Evolutionary conservation across 1,284 basidiomycete genomes (phyloP).

Genomic region (Ganoderma resinaceum): DNA sequence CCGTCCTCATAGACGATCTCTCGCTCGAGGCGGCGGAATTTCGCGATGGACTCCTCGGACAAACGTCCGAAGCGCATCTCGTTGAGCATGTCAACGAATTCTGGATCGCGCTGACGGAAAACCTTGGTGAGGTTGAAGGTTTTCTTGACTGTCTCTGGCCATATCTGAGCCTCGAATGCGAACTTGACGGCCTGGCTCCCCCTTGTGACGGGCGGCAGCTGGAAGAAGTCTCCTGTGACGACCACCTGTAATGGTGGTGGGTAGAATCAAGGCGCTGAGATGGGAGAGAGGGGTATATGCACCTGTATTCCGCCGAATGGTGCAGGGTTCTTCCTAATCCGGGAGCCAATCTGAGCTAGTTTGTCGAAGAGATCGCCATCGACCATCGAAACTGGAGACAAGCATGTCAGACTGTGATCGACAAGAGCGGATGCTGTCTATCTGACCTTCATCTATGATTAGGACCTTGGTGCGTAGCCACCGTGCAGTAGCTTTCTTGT

Average conservation of each 20-base stretch:
- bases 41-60: conserved; percentile 58
- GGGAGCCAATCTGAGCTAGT: conserved; percentile 72
- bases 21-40: conserved; percentile 70
- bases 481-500: conserved; percentile 68
- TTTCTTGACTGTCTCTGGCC: conserved; percentile 65
- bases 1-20: conserved; percentile 70
- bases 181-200: conserved; percentile 60
- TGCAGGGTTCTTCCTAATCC: conserved; percentile 57
- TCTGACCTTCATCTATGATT: conserved; percentile 89
- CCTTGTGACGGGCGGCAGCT: conserved; percentile 88
- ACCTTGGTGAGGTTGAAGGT: conserved; percentile 70
- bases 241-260: conserved; percentile 62
- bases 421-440: neutral
- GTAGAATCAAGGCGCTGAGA: neutral
- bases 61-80: conserved; percentile 90
- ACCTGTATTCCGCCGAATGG: conserved; percentile 95
- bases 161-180: conserved; percentile 85
- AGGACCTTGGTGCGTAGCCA: conserved; percentile 83
- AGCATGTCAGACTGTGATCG: neutral
- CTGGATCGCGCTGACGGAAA: conserved; percentile 74
- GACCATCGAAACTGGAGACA: conserved; percentile 84
- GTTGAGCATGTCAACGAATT: conserved; percentile 90
- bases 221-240: conserved; percentile 92
- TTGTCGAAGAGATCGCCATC: conserved; percentile 91
- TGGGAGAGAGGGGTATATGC: conserved; percentile 31